Evolutionary conservation across 225 moss, liverwort and hornwort genomes (phyloP).

Genomic region (Thuidium tamariscinum): DNA sequence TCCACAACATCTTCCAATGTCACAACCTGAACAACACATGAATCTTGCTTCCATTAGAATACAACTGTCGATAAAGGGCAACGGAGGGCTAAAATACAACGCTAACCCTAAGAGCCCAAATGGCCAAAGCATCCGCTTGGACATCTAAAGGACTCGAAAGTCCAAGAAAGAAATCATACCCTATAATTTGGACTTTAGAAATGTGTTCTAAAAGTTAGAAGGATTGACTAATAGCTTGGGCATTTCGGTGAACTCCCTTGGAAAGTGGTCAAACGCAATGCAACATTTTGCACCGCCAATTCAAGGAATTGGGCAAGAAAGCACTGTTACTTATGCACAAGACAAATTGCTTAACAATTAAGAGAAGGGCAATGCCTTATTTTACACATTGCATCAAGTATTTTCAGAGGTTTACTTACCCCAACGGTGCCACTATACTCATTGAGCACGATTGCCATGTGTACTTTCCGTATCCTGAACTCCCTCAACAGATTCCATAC

Average conservation of each 20-base stretch:
- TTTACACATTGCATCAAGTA: background rate
- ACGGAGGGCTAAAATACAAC: background rate
- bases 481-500: constrained; percentile 99
- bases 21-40: constrained; percentile 51
- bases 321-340: background rate
- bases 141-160: background rate
- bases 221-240: background rate
- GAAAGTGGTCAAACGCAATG: background rate
- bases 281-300: background rate
- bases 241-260: background rate
- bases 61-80: background rate
- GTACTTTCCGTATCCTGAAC: constrained; percentile 98
- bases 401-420: constrained; percentile 32
- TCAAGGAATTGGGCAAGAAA: background rate
- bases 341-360: background rate
- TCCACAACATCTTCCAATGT: constrained; percentile 98
- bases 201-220: background rate
- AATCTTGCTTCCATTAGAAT: background rate
- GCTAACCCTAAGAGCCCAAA: background rate
- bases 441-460: constrained; percentile 97
- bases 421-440: constrained; percentile 98
- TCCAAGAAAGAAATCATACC: background rate
- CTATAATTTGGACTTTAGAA: background rate
- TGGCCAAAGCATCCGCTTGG: background rate
- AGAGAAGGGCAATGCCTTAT: background rate